Evolutionary conservation across 768 basidiomycete genomes (phyloP), one percentile per base, ranked within the genome.

Genomic region (Kwoniella sp.): DNA sequence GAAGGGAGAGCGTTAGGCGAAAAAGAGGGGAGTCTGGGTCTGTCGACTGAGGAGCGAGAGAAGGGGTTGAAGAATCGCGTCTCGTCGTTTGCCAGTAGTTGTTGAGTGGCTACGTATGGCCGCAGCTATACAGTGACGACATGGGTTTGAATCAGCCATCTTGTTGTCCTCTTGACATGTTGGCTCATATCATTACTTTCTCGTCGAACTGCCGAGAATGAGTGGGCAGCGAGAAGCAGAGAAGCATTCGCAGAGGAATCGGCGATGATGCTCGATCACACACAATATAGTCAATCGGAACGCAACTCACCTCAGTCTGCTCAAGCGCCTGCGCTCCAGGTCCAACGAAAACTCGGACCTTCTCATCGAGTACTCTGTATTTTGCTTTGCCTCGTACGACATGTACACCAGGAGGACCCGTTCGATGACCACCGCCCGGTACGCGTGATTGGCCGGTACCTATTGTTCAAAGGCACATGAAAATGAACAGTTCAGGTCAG

Each of bases 361-460:
- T 84, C 77, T 88, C 87, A 74, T 95, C 90, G 59, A 91, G 70
- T 17, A 96, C 82, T 58, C 88, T 83, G 80, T 92, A 93, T 77
- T 92, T 90, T 46, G 73, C 70, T 73, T 87, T 87, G 46, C 91
- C 90, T 46, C 84, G 79, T 21, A 90, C 81, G 54, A 91, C 87
- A 79, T 92, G 90, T 77, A 88, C 86, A 78, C 92, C 91, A 21
- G 91, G 91, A 25, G 92, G 90, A 64, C 91, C 92, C 0, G 91
- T 94, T 49, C 92, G 86, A 75, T 85, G 88, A 24, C 90, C 90
- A 66, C 91, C 90, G 8, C 77, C 77, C 17, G 91, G 90, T 27
- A 92, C 86, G 62, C 83, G 84, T 0, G 92, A 88, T 77, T 92
- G 91, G 40, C 92, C 82, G 22, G 88, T 93, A 37, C 92, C 91